Percentiles rank a stretch among this genome's conserved stretches.
phyloP scores from a whole-genome alignment of 805 yeast genomes.

The Candida maltosa region DNA sequence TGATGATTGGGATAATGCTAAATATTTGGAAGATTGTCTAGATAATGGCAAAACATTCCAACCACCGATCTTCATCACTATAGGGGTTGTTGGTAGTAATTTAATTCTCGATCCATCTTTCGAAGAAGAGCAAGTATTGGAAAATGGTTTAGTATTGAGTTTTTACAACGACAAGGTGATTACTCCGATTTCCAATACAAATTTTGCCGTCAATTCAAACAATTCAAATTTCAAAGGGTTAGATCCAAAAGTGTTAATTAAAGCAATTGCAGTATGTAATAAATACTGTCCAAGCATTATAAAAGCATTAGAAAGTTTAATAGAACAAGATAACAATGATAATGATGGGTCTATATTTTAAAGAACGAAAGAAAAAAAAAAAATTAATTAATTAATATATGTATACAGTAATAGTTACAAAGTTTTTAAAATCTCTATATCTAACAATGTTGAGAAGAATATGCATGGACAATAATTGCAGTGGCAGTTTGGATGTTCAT shows the following conservation, averaged over 20 bases:
- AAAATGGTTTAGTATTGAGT: slow-evolving; percentile 74
- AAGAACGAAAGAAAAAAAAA: background rate
- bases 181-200: slow-evolving; percentile 71
- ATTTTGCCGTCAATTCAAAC: slow-evolving; percentile 50
- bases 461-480: slow-evolving; percentile 90
- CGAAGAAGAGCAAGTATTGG: slow-evolving; percentile 87
- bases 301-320: slow-evolving; percentile 50
- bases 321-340: slow-evolving; percentile 37
- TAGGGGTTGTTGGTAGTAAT: slow-evolving; percentile 70
- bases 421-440: no score
- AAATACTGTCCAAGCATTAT: slow-evolving; percentile 62
- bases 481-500: slow-evolving; percentile 98
- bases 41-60: slow-evolving; percentile 33
- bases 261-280: slow-evolving; percentile 57
- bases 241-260: slow-evolving; percentile 41
- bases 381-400: no score
- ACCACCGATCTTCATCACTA: slow-evolving; percentile 75
- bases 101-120: slow-evolving; percentile 80
- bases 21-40: slow-evolving; percentile 16
- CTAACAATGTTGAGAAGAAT: slow-evolving; percentile 65
- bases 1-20: slow-evolving; percentile 76
- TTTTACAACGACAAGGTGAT: slow-evolving; percentile 67
- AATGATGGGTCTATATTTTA: slow-evolving; percentile 27
- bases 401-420: no score
- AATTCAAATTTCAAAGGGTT: slow-evolving; percentile 54